Evolutionary conservation across 345 rosid genomes (phyloP).

Genomic region (Ailanthus altissimus): DNA sequence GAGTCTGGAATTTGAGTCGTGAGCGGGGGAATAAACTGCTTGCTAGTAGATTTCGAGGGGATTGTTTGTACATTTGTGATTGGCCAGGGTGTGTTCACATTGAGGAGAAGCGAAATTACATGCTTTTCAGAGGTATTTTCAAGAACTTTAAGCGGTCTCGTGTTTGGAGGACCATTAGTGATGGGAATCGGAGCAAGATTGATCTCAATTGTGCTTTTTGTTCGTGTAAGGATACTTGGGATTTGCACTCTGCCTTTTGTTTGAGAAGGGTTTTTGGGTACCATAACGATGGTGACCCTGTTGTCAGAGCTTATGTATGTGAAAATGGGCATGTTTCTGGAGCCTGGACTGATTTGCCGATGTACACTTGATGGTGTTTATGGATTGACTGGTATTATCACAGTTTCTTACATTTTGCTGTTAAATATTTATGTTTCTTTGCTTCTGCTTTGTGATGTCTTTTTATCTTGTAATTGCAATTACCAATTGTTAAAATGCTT

Average conservation of each 20-base stretch:
- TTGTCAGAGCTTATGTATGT: conserved; percentile 93
- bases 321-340: conserved; percentile 98
- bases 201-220: conserved; percentile 84
- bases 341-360: conserved; percentile 82
- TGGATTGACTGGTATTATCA: background rate
- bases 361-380: conserved; percentile 51
- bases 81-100: conserved; percentile 92
- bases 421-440: background rate
- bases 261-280: conserved; percentile 71
- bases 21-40: conserved; percentile 89
- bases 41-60: conserved; percentile 87
- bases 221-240: conserved; percentile 77
- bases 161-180: conserved; percentile 89
- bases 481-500: background rate
- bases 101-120: conserved; percentile 83
- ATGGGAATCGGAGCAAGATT: conserved; percentile 59
- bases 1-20: conserved; percentile 74
- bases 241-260: conserved; percentile 86
- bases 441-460: background rate
- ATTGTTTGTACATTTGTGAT: conserved; percentile 78
- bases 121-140: conserved; percentile 89
- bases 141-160: conserved; percentile 76
- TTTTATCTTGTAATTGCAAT: background rate
- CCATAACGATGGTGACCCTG: conserved; percentile 95
- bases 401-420: background rate